Evolutionary conservation across 352 stramenopile genomes (phyloP).

Genomic region (Pythium biforme): DNA sequence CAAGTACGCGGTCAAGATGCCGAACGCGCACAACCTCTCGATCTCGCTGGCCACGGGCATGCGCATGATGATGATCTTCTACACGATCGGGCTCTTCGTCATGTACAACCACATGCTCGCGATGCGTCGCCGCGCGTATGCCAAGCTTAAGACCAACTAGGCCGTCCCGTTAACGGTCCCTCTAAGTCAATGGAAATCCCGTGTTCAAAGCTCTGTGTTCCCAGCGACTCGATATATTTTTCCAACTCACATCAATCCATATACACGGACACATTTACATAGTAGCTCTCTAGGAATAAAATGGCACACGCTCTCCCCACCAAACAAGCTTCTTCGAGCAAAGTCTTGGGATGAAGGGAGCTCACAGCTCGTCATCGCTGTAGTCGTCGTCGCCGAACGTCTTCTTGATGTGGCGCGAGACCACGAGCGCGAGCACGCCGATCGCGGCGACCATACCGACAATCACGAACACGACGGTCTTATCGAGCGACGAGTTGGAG

Average conservation of each 20-base stretch:
- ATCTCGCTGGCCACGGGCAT: conserved; percentile 74
- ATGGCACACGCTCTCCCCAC: background rate
- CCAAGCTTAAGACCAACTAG: conserved; percentile 59
- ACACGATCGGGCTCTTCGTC: conserved; percentile 69
- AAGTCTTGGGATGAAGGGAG: background rate
- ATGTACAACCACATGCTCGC: conserved; percentile 86
- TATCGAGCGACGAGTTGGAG: conserved; percentile 25
- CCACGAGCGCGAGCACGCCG: conserved; percentile 43
- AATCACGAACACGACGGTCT: conserved; percentile 58
- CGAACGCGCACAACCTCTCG: conserved; percentile 78
- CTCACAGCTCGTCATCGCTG: conserved; percentile 38
- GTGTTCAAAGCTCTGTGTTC: background rate
- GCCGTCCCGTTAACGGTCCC: too few relatives aligned
- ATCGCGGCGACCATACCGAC: conserved; percentile 58
- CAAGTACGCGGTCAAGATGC: conserved; percentile 65
- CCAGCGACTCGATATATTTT: background rate
- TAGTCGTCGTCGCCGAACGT: conserved; percentile 28
- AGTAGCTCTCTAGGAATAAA: conserved; percentile 8
- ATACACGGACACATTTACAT: conserved; percentile 1
- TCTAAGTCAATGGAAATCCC: too few relatives aligned
- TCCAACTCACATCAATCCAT: background rate
- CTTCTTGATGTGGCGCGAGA: conserved; percentile 57
- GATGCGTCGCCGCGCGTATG: conserved; percentile 78
- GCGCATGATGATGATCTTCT: conserved; percentile 61
- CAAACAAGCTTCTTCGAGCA: background rate